Evolutionary conservation across 495 filamentous ascomycete species (phyloP), one percentile per base, ranked within the genome.

Genomic region (Tuber aestivum): DNA sequence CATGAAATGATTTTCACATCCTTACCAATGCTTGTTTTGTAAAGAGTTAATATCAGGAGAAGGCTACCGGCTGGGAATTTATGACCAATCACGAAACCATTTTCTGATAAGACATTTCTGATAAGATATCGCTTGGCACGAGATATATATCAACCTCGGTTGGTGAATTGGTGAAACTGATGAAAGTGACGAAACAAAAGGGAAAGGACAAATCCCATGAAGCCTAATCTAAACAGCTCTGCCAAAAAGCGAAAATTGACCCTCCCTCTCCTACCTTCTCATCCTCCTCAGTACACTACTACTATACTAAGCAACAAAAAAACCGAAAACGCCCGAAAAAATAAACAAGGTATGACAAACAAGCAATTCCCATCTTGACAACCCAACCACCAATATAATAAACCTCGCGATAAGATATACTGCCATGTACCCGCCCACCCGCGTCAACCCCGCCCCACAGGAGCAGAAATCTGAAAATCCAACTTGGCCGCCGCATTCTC

Each of bases 401-500:
- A 61, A 61, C n/a, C n/a, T 65, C 3, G 14, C 27, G 12, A 8
- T 65, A 65, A 18, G 32, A 35, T 65, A 65, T 61, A 50, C 50
- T 61, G 27, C n/a, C 50, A 12, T 35, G 35, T 32, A 16, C 56
- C 27, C 12, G 3, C 27, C 14, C n/a, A 65, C 10, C n/a, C n/a
- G 4, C 14, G 3, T 65, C 56, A 65, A 65, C 27, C 2, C 56
- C 56, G 56, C 27, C 56, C 56, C 12, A 35, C 32, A 35, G 32
- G 35, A 35, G 56, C 16, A 32, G 56, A 65, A 35, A 65, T 35
- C 14, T 74, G 71, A 75, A 80, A 78, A 42, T 82, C 80, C 8
- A 78, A 68, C 50, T 82, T 82, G 32, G 70, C 68, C 50, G 77
- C 77, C 32, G 77, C 72, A 35, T 78, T 79, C 44, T 83, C 81